Base-by-base conservation (phyloP, 2,329 filamentous ascomycete species). In the Hypoxylon sp. region DNA sequence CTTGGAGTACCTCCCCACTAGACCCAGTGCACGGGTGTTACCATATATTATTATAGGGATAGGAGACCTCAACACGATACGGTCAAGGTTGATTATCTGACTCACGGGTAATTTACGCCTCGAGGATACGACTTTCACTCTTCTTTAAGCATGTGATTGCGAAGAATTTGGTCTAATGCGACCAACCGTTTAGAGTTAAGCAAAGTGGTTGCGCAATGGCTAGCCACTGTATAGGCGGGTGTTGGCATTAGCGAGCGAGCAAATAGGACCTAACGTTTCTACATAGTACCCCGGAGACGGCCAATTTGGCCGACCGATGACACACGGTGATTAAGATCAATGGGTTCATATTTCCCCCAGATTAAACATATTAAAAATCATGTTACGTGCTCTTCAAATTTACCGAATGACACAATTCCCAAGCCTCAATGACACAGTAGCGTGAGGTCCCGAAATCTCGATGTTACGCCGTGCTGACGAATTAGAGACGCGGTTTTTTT, bases 361-460 rank as follows among this genome's bases (percentile, higher is more conserved):
- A 58, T 58, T 50, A 19, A 50, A 27, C 56, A 19, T 6, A 58
- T 58, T 58, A 19, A 29, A 37, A 35, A 50, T 58, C 55, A 37
- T 24, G 1, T 10, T 32, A 8, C 3, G 8, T 31, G 6, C n/a
- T 47, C 29, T 35, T 35, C 27, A 10, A 19, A 35, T 21, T 31
- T 17, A 5, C 24, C 24, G 24, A 27, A 27, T 27, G 24, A 27
- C 24, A 27, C 24, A 27, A 27, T 27, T 27, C 24, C 24, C 5
- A 27, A 27, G 5, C 24, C 27, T 11, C 3, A 29, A 32, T 35
- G 29, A 32, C 8, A 47, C 39, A 32, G 7, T 24, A 13, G 15
- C 2, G 19, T 44, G 39, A 44, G 17, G 15, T 44, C 21, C 10
- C 39, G 8, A n/a, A 17, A n/a, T 6, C 37, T 17, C 17, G 7